These are phyloP conservation scores for Cutaneotrichosporon mucoides DNA, from an alignment of 1,284 basidiomycete species.

Conservation along the genomic window DNA sequence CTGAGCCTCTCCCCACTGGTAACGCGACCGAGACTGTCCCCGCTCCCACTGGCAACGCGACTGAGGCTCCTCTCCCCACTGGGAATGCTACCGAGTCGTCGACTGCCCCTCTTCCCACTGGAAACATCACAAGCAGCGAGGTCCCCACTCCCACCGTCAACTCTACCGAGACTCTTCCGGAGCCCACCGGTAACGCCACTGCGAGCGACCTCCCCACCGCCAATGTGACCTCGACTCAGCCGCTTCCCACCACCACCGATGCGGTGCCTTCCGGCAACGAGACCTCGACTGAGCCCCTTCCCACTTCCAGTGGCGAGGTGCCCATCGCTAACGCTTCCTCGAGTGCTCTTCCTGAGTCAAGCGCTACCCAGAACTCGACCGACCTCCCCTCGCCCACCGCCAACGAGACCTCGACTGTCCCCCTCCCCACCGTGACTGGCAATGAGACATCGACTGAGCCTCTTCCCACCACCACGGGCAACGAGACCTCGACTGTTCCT, in stretches of 20 bases:
- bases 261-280: slow-evolving; percentile 2
- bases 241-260: neutral
- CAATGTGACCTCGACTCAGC: neutral
- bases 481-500: neutral
- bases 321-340: neutral
- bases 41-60: neutral
- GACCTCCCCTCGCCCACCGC: neutral
- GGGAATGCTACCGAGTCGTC: slow-evolving; percentile 8
- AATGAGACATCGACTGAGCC: slow-evolving; percentile 5
- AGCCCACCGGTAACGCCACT: slow-evolving; percentile 3
- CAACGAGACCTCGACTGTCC: neutral
- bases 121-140: neutral
- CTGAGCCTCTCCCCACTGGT: slow-evolving; percentile 1
- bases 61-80: neutral
- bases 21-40: slow-evolving; percentile 4
- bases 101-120: neutral
- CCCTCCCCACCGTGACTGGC: neutral
- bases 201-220: slow-evolving; percentile 1
- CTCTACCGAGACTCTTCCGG: slow-evolving; percentile 1
- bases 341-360: neutral
- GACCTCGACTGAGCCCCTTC: slow-evolving; percentile 3
- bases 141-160: slow-evolving; percentile 4
- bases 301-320: neutral
- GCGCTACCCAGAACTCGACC: neutral
- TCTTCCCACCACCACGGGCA: neutral